A percentile compares a stretch with the other conserved stretches of the same genome.
phyloP scores from a whole-genome alignment of 2,329 filamentous ascomycete genomes.

The Alternaria sp. region DNA sequence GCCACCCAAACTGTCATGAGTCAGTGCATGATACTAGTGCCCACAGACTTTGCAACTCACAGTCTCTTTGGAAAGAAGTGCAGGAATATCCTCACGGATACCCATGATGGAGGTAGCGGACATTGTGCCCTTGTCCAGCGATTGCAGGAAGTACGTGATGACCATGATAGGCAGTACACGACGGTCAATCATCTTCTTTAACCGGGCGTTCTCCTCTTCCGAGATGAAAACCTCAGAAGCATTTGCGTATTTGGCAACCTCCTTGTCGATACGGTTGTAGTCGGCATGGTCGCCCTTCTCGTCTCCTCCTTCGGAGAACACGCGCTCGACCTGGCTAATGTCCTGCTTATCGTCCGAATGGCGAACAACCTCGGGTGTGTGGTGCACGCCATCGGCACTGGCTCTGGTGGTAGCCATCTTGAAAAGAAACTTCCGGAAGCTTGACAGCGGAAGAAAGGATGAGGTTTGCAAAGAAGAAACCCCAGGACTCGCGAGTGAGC shows the following conservation, averaged over 20 bases:
- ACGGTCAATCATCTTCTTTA: conserved; percentile 70
- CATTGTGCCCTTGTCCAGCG: conserved; percentile 71
- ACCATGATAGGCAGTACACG: conserved; percentile 75
- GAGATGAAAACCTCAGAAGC: conserved; percentile 63
- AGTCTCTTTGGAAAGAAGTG: conserved; percentile 33
- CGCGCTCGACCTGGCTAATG: conserved; percentile 57
- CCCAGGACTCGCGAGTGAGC: conserved; percentile 23
- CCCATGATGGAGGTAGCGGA: conserved; percentile 69
- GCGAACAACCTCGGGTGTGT: conserved; percentile 23
- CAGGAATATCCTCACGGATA: conserved; percentile 52
- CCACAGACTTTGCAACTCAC: conserved; percentile 21
- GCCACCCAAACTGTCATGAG: conserved; percentile 66
- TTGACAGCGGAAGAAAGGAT: conserved; percentile 15
- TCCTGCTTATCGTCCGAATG: conserved; percentile 34
- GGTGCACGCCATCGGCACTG: conserved; percentile 23
- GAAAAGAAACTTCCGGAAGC: conserved; percentile 14
- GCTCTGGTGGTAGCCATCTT: conserved; percentile 26
- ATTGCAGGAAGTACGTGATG: conserved; percentile 72
- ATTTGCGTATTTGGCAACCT: conserved; percentile 72
- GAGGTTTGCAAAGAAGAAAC: conserved; percentile 13
- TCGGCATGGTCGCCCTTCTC: conserved; percentile 61
- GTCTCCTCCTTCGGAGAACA: conserved; percentile 53
- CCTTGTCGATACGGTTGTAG: conserved; percentile 68
- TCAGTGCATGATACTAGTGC: conserved; percentile 7
- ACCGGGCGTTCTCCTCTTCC: conserved; percentile 64